Evolutionary conservation across 257 asterid species (phyloP), one percentile per base, ranked within the genome.

Genomic region (Jacaranda copaia): DNA sequence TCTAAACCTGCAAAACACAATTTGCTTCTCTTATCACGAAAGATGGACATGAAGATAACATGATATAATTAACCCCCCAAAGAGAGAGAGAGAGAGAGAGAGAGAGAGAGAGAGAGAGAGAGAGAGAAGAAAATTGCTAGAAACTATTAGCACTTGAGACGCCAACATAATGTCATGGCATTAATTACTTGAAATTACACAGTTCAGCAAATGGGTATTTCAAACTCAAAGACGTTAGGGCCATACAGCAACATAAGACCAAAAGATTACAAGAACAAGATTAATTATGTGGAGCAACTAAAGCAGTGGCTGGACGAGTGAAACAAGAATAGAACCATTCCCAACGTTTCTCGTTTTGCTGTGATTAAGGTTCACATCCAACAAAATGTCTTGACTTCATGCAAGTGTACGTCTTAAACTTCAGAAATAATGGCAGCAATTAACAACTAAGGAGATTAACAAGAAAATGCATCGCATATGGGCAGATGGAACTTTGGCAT

Each of bases 1-100:
- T 46, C 77, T 72, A 77, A 62, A 84, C 89, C 96, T 89, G 92
- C 84, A 35, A 80, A 70, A 68, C 75, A 76, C 35, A 38, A 76
- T 35, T 64, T n/a, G 11, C 18, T 53, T n/a, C 61, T 42, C n/a
- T 25, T 36, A 68, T 77, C 85, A 77, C 58, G 81, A 59, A 68
- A 12, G 18, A 52, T 52, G 1, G 18, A 52, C 16, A 14, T 8
- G 58, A 14, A 32, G 8, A 43, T 36, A 15, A 67, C 36, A 52
- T 42, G 20, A 8, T 39, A 51, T 20, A 51, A 12, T 4, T 4
- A 4, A 8, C n/a, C n/a, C n/a, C n/a, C n/a, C n/a, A n/a, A n/a
- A n/a, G n/a, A n/a, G n/a, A n/a, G n/a, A n/a, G n/a, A n/a, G n/a
- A n/a, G n/a, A 39, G 52, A 61, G 16, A 19, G 6, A 74, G 16